Evolutionary conservation across 352 stramenopile genomes (phyloP).

Genomic region (Phytophthora aleatoria): DNA sequence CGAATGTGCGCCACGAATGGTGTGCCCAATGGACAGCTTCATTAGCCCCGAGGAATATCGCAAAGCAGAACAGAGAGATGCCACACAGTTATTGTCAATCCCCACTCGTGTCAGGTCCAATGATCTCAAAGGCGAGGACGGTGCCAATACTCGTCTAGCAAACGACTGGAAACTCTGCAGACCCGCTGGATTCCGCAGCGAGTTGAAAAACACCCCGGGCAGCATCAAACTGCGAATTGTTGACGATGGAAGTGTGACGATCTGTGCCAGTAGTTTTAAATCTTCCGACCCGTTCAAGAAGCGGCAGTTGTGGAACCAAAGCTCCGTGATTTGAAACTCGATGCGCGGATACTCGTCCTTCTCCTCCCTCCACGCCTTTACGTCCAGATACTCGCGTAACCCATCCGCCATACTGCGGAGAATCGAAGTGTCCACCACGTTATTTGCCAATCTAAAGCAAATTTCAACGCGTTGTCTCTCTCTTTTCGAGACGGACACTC

Average conservation of each 20-base stretch:
- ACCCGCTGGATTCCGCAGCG: slow-evolving; percentile 15
- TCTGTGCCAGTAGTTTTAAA: slow-evolving; percentile 18
- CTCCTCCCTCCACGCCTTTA: neutral
- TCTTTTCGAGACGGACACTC: neutral
- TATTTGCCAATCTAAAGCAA: slow-evolving; percentile 17
- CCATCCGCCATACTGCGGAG: slow-evolving; percentile 22
- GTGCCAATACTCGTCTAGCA: slow-evolving; percentile 11
- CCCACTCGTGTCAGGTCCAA: slow-evolving; percentile 30
- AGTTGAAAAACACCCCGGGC: slow-evolving; percentile 24
- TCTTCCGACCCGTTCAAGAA: slow-evolving; percentile 24
- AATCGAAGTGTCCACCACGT: slow-evolving; percentile 21
- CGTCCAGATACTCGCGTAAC: slow-evolving; percentile 7
- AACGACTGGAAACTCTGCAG: slow-evolving; percentile 25
- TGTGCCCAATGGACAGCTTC: slow-evolving; percentile 31
- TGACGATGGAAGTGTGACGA: slow-evolving; percentile 25
- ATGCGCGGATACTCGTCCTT: neutral
- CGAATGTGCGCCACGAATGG: slow-evolving; percentile 27
- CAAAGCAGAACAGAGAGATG: slow-evolving; percentile 35
- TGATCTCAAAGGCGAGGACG: slow-evolving; percentile 29
- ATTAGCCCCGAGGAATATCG: slow-evolving; percentile 25
- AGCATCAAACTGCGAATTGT: slow-evolving; percentile 26
- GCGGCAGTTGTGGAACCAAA: slow-evolving; percentile 30
- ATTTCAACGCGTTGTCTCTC: slow-evolving; percentile 17
- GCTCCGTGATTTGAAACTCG: slow-evolving; percentile 22
- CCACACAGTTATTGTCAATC: slow-evolving; percentile 23